Base-by-base conservation (phyloP, 106 monocot species). In the Cymbidium sinense region DNA sequence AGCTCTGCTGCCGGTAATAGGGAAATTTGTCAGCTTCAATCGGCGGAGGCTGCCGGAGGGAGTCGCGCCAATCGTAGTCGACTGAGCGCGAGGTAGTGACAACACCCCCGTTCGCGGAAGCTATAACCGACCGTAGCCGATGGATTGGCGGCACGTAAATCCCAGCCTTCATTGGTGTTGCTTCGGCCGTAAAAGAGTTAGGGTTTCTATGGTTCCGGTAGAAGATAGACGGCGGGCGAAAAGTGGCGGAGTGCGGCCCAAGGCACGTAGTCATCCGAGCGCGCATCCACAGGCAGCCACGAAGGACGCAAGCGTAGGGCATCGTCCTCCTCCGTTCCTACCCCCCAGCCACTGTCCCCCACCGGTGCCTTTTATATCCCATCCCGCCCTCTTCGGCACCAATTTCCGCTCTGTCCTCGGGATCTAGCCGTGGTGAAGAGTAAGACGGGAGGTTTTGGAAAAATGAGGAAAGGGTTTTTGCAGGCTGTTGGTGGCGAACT, bases 61-160 rank as follows among this genome's bases (percentile, higher is more conserved):
- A 74, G 23, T 81, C 82, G 28, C 84, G 79, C 82, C 81, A 84
- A n/a, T 82, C 87, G 52, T 64, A 44, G 52, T 79, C 79, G 34
- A 27, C 80, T 28, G 70, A 21, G 55, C 73, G 44, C 33, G 81
- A 58, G 74, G 70, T 67, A 33, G 77, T 70, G 35, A 78, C 33
- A 70, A 86, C 67, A 18, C 79, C 81, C 25, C 91, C 91, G 78
- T 83, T 88, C 51, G 90, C 81, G 17, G 87, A 82, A 21, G 78
- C 87, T 70, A 95, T 90, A 50, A 93, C 81, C 70, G 95, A 95
- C 77, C 90, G 86, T 25, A 93, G 85, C 36, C 95, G 85, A 21
- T 81, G 94, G 43, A 82, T 79, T 44, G 89, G 89, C 70, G 87
- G 87, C 70, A 91, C 88, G 81, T 85, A 87, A 15, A 88, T 37